phyloP scores from a whole-genome alignment of 23 red algal species.

The Gracilariopsis chorda region DNA sequence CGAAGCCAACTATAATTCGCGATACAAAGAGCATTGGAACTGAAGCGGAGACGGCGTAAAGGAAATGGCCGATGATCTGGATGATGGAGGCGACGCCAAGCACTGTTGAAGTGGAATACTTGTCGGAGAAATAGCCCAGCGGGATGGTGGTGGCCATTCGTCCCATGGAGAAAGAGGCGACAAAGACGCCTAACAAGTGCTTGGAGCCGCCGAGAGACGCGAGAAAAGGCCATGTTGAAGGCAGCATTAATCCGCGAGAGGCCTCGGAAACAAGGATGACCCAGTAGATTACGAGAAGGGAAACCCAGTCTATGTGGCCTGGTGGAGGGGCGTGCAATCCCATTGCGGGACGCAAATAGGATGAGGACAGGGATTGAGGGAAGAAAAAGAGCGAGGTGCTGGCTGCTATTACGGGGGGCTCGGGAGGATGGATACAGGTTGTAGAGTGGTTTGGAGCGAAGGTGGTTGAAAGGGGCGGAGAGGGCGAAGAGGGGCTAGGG shows the following conservation, averaged over 20 bases:
- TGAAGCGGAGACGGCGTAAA: constrained; percentile 54
- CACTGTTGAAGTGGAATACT: constrained; percentile 61
- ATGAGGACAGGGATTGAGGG: background rate
- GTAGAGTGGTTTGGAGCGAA: background rate
- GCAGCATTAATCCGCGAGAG: constrained; percentile 83
- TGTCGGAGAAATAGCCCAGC: constrained; percentile 77
- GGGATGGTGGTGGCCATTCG: constrained; percentile 90
- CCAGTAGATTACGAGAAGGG: constrained; percentile 48
- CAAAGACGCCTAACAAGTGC: constrained; percentile 75
- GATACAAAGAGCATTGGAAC: constrained; percentile 58
- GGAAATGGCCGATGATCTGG: constrained; percentile 77
- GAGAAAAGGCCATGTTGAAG: constrained; percentile 88
- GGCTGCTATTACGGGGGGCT: background rate
- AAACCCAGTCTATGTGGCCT: constrained; percentile 37
- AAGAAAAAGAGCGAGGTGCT: constrained; percentile 14
- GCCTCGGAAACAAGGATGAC: constrained; percentile 86
- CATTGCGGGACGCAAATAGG: background rate
- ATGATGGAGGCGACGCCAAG: constrained; percentile 46
- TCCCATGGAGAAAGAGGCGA: constrained; percentile 92
- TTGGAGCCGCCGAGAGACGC: constrained; percentile 62
- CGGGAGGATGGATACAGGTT: background rate
- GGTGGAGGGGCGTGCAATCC: background rate
- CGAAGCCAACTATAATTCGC: constrained; percentile 88
- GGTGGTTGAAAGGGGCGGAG: background rate
- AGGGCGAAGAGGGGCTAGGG: constrained; percentile 49